Evolutionary conservation across 306 rosid species (phyloP).

Genomic region (Cucurbita argyrosperma): DNA sequence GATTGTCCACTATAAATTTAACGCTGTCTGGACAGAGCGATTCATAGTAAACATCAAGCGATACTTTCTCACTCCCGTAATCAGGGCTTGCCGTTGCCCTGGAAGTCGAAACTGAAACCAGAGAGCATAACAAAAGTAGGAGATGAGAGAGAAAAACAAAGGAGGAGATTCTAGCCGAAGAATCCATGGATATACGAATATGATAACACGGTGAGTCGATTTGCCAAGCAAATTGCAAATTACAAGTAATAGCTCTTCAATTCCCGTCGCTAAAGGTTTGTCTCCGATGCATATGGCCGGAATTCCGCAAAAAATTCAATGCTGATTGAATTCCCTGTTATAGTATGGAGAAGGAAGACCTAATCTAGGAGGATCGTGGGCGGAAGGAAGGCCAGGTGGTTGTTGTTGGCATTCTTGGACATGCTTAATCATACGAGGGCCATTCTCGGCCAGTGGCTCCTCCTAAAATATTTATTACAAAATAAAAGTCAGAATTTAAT

Average conservation of each 20-base stretch:
- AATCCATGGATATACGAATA: not conserved
- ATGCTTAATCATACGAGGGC: too few species aligned
- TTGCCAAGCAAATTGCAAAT: not conserved
- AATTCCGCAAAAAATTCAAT: not conserved
- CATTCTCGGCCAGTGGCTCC: too few species aligned
- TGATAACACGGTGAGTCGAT: not conserved
- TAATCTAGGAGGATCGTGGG: not conserved
- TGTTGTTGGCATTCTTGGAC: not conserved
- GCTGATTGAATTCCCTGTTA: not conserved
- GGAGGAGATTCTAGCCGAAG: not conserved
- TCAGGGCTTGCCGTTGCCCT: not conserved
- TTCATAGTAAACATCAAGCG: slow-evolving; percentile 58
- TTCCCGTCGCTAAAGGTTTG: not conserved
- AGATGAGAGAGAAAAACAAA: not conserved
- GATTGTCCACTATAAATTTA: slow-evolving; percentile 44
- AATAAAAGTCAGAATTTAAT: too few species aligned
- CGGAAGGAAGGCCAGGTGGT: not conserved
- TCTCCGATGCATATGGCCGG: not conserved
- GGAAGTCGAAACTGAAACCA: not conserved
- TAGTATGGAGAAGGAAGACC: not conserved
- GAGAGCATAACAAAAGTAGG: not conserved
- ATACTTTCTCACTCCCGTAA: slow-evolving; percentile 22
- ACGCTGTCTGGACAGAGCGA: slow-evolving; percentile 68
- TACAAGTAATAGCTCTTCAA: not conserved
- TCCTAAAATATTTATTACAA: too few species aligned